Conservation (phyloP, 78 protist genomes). For the Tieghemostelium lacteum region DNA sequence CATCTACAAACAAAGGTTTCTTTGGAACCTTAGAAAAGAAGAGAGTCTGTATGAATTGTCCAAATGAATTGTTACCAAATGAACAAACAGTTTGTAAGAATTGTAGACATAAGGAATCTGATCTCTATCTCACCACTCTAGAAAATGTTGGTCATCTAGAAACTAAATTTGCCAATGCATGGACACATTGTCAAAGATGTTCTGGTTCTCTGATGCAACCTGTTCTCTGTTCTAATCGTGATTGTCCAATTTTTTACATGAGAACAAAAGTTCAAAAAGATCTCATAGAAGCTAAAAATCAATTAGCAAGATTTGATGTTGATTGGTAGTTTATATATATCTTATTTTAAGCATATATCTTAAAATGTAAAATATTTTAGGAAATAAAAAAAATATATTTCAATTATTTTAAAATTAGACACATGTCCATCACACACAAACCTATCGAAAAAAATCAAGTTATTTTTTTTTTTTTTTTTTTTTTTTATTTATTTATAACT, state of each 20-base stretch:
- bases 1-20: conserved; percentile 26
- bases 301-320: conserved; percentile 90
- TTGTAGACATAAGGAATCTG: conserved; percentile 82
- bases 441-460: too few relatives aligned
- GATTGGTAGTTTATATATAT: too few relatives aligned
- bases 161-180: conserved; percentile 84
- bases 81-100: conserved; percentile 73
- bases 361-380: too few relatives aligned
- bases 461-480: too few relatives aligned
- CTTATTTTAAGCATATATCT: too few relatives aligned
- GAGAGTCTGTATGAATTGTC: conserved; percentile 66
- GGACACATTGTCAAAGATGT: conserved; percentile 99
- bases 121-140: conserved; percentile 74
- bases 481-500: too few relatives aligned
- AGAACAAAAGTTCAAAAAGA: conserved; percentile 97
- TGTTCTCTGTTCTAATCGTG: conserved; percentile 83
- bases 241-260: conserved; percentile 99
- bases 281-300: conserved; percentile 80
- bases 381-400: too few relatives aligned
- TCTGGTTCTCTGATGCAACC: conserved; percentile 77
- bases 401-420: too few relatives aligned
- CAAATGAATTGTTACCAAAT: conserved; percentile 6
- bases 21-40: conserved; percentile 41
- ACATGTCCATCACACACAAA: too few relatives aligned
- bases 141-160: conserved; percentile 74